Base-by-base conservation (phyloP, 129 eudicot species). In the Chrysanthemum makinoi region DNA sequence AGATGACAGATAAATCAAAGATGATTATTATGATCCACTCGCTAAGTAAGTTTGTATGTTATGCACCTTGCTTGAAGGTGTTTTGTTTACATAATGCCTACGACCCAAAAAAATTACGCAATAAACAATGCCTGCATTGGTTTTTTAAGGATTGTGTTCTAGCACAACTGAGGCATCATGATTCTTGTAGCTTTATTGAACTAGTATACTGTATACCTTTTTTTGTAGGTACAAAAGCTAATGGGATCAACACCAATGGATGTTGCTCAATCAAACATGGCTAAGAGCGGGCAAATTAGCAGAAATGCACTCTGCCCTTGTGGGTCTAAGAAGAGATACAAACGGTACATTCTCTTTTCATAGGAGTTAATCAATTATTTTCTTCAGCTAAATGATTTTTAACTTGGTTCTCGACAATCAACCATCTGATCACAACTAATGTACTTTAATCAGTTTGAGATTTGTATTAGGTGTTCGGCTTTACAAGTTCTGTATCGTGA, bases 231-330 rank as follows among this genome's bases (percentile, higher is more conserved):
- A 66, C 98, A 89, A 75, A 89, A 93, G 80, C 62, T 93, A 75
- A 85, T 93, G 98, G 98, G 98, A 68, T 79, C 95, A 66, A 84
- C 96, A 47, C 95, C 98, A 17, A 71, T 89, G 84, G 98, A 93
- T 76, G 68, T 93, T 80, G 98, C 98, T 28, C 79, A 74, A 59
- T 85, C 96, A 7, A 93, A 82, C 87, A 65, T 93, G 91, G 98
- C 96, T 20, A 85, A 93, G 87, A 92, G 91, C 28, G 98, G 98
- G 66, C 85, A 87, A 84, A 92, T 89, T 77, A 89, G 98, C 81
- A 80, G 98, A 79, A 93, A 93, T 72, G 86, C 95, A 16, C 80
- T 83, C 67, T 93, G 98, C 69, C 98, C 98, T 12, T 89, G 98
- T 80, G 98, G 98, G 55, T 93, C 95, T 62, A 89, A 89, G 65